Evolutionary conservation across 495 filamentous ascomycete genomes (phyloP), one percentile per base, ranked within the genome.

Genomic region (Penicillium taxi): DNA sequence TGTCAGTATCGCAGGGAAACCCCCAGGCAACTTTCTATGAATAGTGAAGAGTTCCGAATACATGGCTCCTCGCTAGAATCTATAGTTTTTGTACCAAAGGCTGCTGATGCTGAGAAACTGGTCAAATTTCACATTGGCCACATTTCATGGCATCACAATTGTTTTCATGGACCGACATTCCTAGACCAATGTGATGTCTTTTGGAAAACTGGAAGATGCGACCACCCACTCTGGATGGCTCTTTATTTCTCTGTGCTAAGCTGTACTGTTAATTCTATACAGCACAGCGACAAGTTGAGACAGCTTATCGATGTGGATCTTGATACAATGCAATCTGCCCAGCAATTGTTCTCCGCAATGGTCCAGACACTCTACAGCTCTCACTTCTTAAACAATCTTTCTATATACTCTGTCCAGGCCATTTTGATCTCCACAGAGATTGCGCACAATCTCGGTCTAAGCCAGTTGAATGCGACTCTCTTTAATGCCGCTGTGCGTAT

Each of bases 371-470:
- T 59, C 11, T 56, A 59, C 17, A 41, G 34, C 32, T 48, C 42
- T 9, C 42, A 59, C 19, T 59, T 59, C 15, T 39, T 59, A 7
- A 44, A 48, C 37, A 55, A 58, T 21, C 49, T 66, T 17, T 70
- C 52, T 0, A 41, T 64, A 4, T 62, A 63, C 31, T 55, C 63
- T 1, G 55, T 69, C 1, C 63, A 73, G 41, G 59, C 67, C 12
- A 66, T 73, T 33, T 51, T 63, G 3, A 69, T 60, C 7, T 55
- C 61, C 13, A 69, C 65, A 2, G 61, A 65, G 9, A 59, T 62
- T 15, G 67, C 67, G 5, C 67, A 73, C 36, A 63, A 65, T 20
- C 52, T 73, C 2, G 69, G 69, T 11, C 59, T 60, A 19, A 64
- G 59, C n/a, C 58, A 66, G 27, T 41, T 59, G 9, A 64, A 69